Evolutionary conservation across 2,329 filamentous ascomycete species (phyloP).

Genomic region (Falciphora oryzae): DNA sequence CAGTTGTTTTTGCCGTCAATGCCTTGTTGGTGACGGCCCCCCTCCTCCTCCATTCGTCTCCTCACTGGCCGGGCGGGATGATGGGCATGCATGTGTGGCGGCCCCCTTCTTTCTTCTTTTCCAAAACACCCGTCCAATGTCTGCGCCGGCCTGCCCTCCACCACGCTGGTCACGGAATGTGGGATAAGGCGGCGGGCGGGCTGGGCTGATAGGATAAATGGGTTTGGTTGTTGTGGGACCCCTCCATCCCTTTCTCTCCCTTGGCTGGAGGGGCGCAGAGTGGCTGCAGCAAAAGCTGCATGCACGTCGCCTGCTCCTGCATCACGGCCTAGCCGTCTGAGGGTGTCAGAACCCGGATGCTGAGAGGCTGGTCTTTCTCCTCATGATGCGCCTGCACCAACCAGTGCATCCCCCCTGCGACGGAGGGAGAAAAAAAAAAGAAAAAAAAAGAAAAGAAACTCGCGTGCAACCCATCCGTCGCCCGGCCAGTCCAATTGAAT

Average conservation of each 20-base stretch:
- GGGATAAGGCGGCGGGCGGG: not conserved
- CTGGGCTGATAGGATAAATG: slow-evolving; percentile 7
- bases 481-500: too few relatives aligned
- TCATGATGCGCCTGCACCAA: not conserved
- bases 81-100: too few relatives aligned
- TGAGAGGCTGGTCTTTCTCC: not conserved
- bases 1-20: too few relatives aligned
- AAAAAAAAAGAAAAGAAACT: not conserved
- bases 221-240: not conserved
- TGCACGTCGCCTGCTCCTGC: slow-evolving; percentile 6
- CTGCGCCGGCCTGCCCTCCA: too few relatives aligned
- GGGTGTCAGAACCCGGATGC: too few relatives aligned
- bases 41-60: too few relatives aligned
- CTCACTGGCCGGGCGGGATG: too few relatives aligned
- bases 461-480: not conserved
- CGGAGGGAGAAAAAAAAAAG: not conserved
- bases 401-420: not conserved
- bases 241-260: not conserved
- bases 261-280: too few relatives aligned
- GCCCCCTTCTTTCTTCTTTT: too few relatives aligned
- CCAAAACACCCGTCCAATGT: too few relatives aligned
- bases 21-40: too few relatives aligned
- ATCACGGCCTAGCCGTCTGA: not conserved
- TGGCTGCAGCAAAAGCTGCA: too few relatives aligned
- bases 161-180: not conserved